Evolutionary conservation across 164 flowering plant species (phyloP).

Genomic region (Paratinospora sagittata): DNA sequence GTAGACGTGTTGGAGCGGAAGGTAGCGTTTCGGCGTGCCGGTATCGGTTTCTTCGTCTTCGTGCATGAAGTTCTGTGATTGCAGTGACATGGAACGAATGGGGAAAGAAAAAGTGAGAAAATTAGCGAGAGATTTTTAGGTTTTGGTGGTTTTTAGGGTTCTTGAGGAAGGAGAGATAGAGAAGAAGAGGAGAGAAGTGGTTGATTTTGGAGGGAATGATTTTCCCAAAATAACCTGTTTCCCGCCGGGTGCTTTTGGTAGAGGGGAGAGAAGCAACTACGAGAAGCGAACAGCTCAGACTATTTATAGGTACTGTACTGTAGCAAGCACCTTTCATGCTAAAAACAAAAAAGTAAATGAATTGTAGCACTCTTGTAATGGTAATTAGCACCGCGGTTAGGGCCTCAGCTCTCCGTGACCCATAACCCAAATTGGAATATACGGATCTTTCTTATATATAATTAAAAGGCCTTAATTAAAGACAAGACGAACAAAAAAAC

Average conservation of each 20-base stretch:
- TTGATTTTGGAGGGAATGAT: neutral
- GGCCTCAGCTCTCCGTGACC: too few species aligned
- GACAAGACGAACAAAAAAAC: too few species aligned
- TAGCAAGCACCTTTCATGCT: too few species aligned
- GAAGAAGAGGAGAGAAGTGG: too few species aligned
- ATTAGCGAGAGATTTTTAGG: neutral
- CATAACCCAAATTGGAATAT: too few species aligned
- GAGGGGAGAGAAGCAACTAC: neutral
- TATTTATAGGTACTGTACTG: neutral
- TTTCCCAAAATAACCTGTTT: slow-evolving; percentile 17
- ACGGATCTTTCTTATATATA: too few species aligned
- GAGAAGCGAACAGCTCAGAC: neutral
- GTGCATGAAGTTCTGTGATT: slow-evolving; percentile 19
- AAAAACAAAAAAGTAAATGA: too few species aligned
- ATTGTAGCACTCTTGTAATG: too few species aligned
- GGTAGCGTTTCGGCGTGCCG: slow-evolving; percentile 50
- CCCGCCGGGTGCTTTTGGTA: slow-evolving; percentile 20
- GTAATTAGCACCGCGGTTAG: too few species aligned
- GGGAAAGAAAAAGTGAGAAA: neutral
- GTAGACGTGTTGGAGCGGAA: slow-evolving; percentile 66
- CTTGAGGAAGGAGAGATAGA: too few species aligned
- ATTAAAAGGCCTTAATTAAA: too few species aligned
- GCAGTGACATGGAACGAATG: slow-evolving; percentile 15
- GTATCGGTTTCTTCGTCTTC: slow-evolving; percentile 27
- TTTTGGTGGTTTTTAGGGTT: slow-evolving; percentile 19